Evolutionary conservation across 495 filamentous ascomycete genomes (phyloP).

Genomic region (Mytilinidion resinicola): DNA sequence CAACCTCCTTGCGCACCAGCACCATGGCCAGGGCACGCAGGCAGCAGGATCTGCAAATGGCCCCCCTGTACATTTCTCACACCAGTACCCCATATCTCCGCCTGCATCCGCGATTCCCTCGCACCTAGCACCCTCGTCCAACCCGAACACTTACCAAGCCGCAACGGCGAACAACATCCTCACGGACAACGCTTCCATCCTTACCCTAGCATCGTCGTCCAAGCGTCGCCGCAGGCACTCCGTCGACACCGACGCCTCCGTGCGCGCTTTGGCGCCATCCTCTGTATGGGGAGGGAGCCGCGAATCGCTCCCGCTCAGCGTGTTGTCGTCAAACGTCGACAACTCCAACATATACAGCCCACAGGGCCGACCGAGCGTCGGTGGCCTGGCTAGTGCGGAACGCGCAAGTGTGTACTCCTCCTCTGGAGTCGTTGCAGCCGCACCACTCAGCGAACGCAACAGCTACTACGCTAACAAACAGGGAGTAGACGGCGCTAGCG

Average conservation of each 20-base stretch:
- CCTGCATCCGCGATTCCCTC: conserved; percentile 71
- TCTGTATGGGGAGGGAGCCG: conserved; percentile 85
- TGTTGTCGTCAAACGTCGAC: conserved; percentile 73
- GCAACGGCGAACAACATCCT: conserved; percentile 89
- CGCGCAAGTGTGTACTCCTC: conserved; percentile 81
- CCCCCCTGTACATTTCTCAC: conserved; percentile 63
- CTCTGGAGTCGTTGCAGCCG: conserved; percentile 57
- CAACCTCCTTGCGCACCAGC: conserved; percentile 42
- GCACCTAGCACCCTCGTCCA: conserved; percentile 58
- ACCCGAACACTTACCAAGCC: conserved; percentile 76
- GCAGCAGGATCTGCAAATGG: conserved; percentile 31
- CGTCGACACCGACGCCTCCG: conserved; percentile 87
- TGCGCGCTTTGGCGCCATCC: conserved; percentile 85
- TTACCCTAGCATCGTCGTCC: conserved; percentile 93
- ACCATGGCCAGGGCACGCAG: conserved; percentile 19
- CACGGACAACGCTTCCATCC: conserved; percentile 90
- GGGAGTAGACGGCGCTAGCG: conserved; percentile 63
- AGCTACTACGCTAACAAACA: conserved; percentile 74
- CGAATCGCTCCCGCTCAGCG: conserved; percentile 81
- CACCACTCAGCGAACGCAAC: conserved; percentile 64
- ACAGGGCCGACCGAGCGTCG: conserved; percentile 48
- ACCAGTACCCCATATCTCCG: conserved; percentile 75
- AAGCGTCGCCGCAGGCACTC: conserved; percentile 83
- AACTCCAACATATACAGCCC: conserved; percentile 23
- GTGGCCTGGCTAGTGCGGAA: conserved; percentile 63